A percentile compares a stretch with the other conserved stretches of the same genome.
These are phyloP conservation scores for Myochromella boudieri DNA, from an alignment of 768 basidiomycete genomes.

Conservation along the genomic window DNA sequence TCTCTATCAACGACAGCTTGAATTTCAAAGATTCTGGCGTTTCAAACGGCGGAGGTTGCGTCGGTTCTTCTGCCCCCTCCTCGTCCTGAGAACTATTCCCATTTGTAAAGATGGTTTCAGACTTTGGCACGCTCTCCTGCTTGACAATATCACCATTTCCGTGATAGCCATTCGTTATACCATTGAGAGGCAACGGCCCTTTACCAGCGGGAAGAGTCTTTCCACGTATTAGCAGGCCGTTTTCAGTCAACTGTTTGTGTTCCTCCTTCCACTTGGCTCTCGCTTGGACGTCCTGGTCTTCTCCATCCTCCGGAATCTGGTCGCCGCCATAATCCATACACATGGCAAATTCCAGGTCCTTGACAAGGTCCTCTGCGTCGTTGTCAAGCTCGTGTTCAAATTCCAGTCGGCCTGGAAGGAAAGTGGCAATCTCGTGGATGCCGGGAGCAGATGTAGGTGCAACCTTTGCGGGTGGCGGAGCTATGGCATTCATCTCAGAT, in stretches of 20 bases:
- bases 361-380: slow-evolving; percentile 93
- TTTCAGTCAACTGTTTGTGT: slow-evolving; percentile 28
- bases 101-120: slow-evolving; percentile 50
- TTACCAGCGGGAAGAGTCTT: slow-evolving; percentile 36
- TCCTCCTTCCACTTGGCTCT: slow-evolving; percentile 52
- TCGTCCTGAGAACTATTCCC: slow-evolving; percentile 52
- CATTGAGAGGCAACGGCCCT: slow-evolving; percentile 35
- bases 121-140: slow-evolving; percentile 31
- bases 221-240: slow-evolving; percentile 21
- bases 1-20: slow-evolving; percentile 87
- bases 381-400: slow-evolving; percentile 98
- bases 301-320: slow-evolving; percentile 73
- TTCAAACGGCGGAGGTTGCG: slow-evolving; percentile 78
- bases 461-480: slow-evolving; percentile 60
- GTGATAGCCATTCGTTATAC: slow-evolving; percentile 45
- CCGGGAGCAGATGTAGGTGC: slow-evolving; percentile 88
- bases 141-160: slow-evolving; percentile 37
- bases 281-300: slow-evolving; percentile 71
- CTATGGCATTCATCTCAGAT: slow-evolving; percentile 68
- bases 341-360: slow-evolving; percentile 95
- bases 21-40: slow-evolving; percentile 80
- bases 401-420: slow-evolving; percentile 95
- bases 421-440: slow-evolving; percentile 89
- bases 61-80: slow-evolving; percentile 61
- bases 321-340: slow-evolving; percentile 85